Evolutionary conservation across 371 early-diverging fungal species (phyloP), one percentile per base, ranked within the genome.

Genomic region (Mucor velutinosus): DNA sequence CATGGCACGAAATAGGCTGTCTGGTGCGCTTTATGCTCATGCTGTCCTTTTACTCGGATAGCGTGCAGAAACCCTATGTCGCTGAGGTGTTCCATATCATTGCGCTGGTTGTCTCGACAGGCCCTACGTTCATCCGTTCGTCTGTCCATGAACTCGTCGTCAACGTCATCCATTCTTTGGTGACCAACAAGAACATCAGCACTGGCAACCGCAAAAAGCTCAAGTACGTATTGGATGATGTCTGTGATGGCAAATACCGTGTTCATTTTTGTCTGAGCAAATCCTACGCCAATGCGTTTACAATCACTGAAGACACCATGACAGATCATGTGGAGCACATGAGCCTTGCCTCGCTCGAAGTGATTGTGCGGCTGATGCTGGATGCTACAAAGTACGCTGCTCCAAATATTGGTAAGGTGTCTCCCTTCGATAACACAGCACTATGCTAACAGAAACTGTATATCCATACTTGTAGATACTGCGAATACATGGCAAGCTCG

Each of bases 91-190:
- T 92, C 53, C 93, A 95, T 68, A 81, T 93, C 45, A 86, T 94
- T 5, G 86, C 92, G 23, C 75, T 95, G 59, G 66, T 95, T 58
- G 87, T 92, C 10, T 93, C 93, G 12, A 85, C 92, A 1, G 97
- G 96, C 0, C 86, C 94, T 0, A 89, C 93, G 0, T 73, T 92
- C 30, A 90, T 95, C 58, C 89, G 96, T 4, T 82, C 92, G 0
- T 91, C 95, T 12, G 86, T 96, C 8, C 96, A 95, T 69, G 95
- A 94, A 8, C 82, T 95, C 62, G 88, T 94, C 7, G 87, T 95
- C 62, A 95, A 97, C 62, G 79, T 90, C 32, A 89, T 97, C 25
- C 97, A 96, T 66, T 84, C 90, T 0, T 68, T 96, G 27, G 91
- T 90, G 19, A 93, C 94, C 21, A 84, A 85, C 23, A 79, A 79